phyloP scores from a whole-genome alignment of 2,329 filamentous ascomycete species.

The Botrytis squamosa region DNA sequence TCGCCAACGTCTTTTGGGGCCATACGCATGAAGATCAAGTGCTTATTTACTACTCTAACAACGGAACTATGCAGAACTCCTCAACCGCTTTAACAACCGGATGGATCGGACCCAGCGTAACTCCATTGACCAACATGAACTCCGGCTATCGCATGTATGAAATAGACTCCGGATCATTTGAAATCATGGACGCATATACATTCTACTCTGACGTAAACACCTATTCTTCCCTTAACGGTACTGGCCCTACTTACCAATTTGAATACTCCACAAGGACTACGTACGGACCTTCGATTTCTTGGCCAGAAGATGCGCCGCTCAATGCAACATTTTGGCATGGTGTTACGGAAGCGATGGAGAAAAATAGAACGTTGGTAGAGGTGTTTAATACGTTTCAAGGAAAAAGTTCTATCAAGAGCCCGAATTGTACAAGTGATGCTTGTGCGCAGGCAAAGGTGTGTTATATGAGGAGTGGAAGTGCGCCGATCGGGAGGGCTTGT shows the following conservation, averaged over 20 bases:
- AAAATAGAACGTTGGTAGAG: constrained; percentile 48
- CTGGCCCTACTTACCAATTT: constrained; percentile 48
- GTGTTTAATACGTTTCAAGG: constrained; percentile 53
- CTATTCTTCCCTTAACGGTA: constrained; percentile 42
- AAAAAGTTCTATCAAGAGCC: constrained; percentile 50
- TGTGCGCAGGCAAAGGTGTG: constrained; percentile 57
- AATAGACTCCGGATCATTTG: constrained; percentile 53
- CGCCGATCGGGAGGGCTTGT: constrained; percentile 50
- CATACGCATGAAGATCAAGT: constrained; percentile 56
- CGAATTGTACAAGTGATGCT: constrained; percentile 51
- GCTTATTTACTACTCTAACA: constrained; percentile 54
- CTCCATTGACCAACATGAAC: constrained; percentile 55
- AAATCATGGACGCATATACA: constrained; percentile 54
- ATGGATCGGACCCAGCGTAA: constrained; percentile 53
- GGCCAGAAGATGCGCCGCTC: constrained; percentile 50
- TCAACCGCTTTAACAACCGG: constrained; percentile 48
- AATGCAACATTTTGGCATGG: constrained; percentile 60
- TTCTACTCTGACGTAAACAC: constrained; percentile 52
- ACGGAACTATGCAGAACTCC: constrained; percentile 45
- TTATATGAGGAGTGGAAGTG: constrained; percentile 58
- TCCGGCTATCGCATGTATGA: constrained; percentile 54
- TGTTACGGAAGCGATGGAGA: constrained; percentile 57
- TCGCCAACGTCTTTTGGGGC: constrained; percentile 54
- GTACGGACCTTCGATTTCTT: constrained; percentile 46
- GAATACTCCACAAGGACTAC: constrained; percentile 53